phyloP scores from a whole-genome alignment of 108 stramenopile genomes.

The Nitzschia palea region DNA sequence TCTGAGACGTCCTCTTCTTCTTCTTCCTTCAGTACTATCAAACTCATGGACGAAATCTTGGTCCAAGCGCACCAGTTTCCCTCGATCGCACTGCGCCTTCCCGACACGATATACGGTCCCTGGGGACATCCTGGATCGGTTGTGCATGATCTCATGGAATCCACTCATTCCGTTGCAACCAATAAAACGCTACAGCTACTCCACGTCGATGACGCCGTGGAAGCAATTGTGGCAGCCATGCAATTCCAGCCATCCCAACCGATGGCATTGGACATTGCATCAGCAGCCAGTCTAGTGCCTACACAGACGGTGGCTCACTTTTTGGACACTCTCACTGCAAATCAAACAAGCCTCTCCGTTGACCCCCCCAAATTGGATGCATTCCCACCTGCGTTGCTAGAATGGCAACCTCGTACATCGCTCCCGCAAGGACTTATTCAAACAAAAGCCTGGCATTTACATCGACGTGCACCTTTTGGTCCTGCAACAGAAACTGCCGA shows the following conservation, averaged over 20 bases:
- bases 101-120: conserved; percentile 66
- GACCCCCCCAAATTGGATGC: background rate
- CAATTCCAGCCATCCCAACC: conserved; percentile 55
- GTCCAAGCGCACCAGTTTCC: conserved; percentile 53
- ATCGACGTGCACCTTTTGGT: conserved; percentile 58
- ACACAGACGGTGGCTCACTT: background rate
- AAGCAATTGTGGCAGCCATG: conserved; percentile 72
- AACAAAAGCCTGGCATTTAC: conserved; percentile 72
- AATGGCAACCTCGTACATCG: conserved; percentile 35
- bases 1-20: background rate
- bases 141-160: conserved; percentile 26
- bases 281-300: conserved; percentile 24
- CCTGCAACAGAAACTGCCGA: conserved; percentile 47
- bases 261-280: conserved; percentile 43
- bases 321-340: background rate
- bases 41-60: conserved; percentile 69
- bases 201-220: conserved; percentile 71
- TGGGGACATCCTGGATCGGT: conserved; percentile 61
- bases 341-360: background rate
- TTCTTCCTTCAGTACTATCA: too few species aligned
- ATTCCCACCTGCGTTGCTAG: background rate
- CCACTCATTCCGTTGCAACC: background rate
- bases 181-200: conserved; percentile 46
- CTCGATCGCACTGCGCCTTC: conserved; percentile 62
- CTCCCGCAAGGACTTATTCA: conserved; percentile 54